These are phyloP conservation scores for Tolypocladium inflatum DNA, from an alignment of 2,329 filamentous ascomycete species.

Conservation along the genomic window DNA sequence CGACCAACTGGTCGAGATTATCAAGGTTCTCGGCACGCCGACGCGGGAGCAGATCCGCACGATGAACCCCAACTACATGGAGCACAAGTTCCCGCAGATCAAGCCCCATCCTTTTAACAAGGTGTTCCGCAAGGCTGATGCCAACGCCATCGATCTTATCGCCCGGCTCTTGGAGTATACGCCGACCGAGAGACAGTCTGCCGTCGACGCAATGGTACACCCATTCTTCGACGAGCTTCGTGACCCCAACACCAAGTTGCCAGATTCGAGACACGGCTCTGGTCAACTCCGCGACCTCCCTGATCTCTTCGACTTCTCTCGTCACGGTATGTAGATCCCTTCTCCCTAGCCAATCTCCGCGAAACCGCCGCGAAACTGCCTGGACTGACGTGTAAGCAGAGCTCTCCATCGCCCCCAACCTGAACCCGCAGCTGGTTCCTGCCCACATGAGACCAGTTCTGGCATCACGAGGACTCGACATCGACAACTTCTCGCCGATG, in stretches of 20 bases:
- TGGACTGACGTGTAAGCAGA: constrained; percentile 43
- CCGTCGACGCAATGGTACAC: constrained; percentile 94
- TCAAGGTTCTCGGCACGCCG: constrained; percentile 95
- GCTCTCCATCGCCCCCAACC: constrained; percentile 83
- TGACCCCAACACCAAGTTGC: constrained; percentile 81
- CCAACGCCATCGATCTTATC: constrained; percentile 89
- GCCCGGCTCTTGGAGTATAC: constrained; percentile 93
- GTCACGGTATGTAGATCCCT: constrained; percentile 63
- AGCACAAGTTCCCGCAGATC: constrained; percentile 99
- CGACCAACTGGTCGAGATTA: constrained; percentile 97
- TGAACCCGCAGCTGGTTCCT: constrained; percentile 85
- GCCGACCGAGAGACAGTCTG: constrained; percentile 85
- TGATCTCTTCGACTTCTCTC: constrained; percentile 83
- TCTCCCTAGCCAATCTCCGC: background rate
- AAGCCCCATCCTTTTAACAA: constrained; percentile 99
- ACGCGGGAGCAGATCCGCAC: constrained; percentile 97
- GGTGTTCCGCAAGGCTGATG: constrained; percentile 94
- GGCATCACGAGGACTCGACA: constrained; percentile 71
- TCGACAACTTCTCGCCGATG: constrained; percentile 88
- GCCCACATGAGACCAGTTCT: constrained; percentile 68
- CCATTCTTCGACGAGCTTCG: constrained; percentile 97
- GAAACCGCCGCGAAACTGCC: background rate
- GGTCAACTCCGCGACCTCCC: constrained; percentile 75
- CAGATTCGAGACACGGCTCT: constrained; percentile 85
- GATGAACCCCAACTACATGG: constrained; percentile 99